Percentiles rank a stretch among this genome's conserved stretches.
Conservation (phyloP, 805 yeast genomes). For the Cyberlindnera japonica region DNA sequence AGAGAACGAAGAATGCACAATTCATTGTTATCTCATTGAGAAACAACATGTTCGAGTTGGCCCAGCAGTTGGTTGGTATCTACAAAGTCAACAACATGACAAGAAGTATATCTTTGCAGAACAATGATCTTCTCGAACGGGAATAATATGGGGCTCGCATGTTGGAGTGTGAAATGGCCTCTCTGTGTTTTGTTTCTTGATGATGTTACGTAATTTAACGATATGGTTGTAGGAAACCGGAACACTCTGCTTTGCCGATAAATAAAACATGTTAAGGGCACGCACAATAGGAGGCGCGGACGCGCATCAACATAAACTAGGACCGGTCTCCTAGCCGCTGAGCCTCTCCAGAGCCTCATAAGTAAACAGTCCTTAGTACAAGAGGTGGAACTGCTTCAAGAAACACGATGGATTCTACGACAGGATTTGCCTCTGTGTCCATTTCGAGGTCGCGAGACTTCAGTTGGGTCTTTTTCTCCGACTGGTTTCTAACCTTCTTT, state of each 20-base stretch:
- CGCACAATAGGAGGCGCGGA: no score
- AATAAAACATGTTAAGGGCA: no score
- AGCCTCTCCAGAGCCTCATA: neutral
- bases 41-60: conserved; percentile 96
- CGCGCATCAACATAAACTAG: no score
- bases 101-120: conserved; percentile 71
- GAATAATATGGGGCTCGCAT: conserved; percentile 1
- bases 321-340: no score
- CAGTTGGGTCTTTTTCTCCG: conserved; percentile 76
- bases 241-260: no score
- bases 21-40: conserved; percentile 92
- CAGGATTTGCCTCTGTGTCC: conserved; percentile 31
- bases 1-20: conserved; percentile 93
- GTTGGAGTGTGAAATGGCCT: neutral
- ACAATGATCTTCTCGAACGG: conserved; percentile 25
- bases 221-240: no score
- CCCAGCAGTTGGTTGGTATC: conserved; percentile 91
- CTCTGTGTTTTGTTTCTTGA: no score
- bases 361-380: neutral
- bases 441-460: conserved; percentile 31
- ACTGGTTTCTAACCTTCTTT: conserved; percentile 71
- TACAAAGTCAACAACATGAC: conserved; percentile 93
- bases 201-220: no score
- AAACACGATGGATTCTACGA: conserved; percentile 24
- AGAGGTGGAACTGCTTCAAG: neutral